A percentile compares a stretch with the other conserved stretches of the same genome.
Evolutionary conservation across 371 early-diverging fungal species (phyloP).

Genomic region (Mortierella sp.): DNA sequence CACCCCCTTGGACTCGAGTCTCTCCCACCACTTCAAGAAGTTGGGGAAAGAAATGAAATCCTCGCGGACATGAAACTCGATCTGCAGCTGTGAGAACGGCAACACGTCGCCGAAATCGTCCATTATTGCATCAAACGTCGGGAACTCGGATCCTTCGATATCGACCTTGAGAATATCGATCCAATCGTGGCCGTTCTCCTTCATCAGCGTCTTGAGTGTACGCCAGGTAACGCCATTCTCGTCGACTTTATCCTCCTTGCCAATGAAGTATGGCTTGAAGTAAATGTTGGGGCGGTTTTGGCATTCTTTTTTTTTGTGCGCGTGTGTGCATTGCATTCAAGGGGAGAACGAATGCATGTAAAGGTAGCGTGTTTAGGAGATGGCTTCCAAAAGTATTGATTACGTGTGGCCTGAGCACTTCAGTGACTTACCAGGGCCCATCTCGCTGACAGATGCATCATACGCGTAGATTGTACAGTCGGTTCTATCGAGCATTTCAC

Average conservation of each 20-base stretch:
- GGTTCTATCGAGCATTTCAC: constrained; percentile 43
- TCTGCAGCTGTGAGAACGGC: constrained; percentile 30
- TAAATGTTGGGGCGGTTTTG: constrained; percentile 6
- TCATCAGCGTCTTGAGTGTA: constrained; percentile 21
- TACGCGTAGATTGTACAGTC: constrained; percentile 48
- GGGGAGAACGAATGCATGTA: too few species aligned
- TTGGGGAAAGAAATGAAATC: constrained; percentile 9
- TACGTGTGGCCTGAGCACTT: too few species aligned
- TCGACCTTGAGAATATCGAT: constrained; percentile 34
- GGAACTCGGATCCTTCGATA: constrained; percentile 21
- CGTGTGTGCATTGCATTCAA: not conserved
- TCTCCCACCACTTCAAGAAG: constrained; percentile 47
- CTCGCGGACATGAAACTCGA: constrained; percentile 21
- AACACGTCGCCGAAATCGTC: constrained; percentile 26
- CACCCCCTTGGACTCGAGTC: constrained; percentile 31
- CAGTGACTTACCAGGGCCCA: constrained; percentile 47
- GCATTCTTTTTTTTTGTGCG: constrained; percentile 14
- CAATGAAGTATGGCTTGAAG: constrained; percentile 33
- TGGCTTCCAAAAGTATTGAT: too few species aligned
- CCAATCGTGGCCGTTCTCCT: constrained; percentile 35
- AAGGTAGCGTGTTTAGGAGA: too few species aligned
- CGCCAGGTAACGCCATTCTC: constrained; percentile 10
- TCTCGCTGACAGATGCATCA: constrained; percentile 33
- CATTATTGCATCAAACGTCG: constrained; percentile 23
- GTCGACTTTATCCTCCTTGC: constrained; percentile 10